These are phyloP conservation scores for Ambrosia trifida DNA, from an alignment of 129 eudicot species.

Conservation along the genomic window DNA sequence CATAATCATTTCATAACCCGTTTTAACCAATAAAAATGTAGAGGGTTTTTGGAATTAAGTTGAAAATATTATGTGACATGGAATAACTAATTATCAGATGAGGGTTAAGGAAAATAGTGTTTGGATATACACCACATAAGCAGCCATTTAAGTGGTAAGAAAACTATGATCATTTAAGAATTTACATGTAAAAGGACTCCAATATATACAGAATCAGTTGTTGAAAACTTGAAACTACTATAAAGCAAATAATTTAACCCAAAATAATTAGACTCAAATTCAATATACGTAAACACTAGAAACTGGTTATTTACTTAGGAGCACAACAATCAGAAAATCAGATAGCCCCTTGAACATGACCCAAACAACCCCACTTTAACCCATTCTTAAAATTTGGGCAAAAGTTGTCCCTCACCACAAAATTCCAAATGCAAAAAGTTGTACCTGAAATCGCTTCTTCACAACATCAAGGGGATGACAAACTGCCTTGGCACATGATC, in stretches of 20 bases:
- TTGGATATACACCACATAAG: neutral
- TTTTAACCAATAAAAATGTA: neutral
- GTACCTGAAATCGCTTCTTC: conserved; percentile 96
- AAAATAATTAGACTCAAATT: neutral
- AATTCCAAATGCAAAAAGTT: neutral
- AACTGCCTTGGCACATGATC: conserved; percentile 83
- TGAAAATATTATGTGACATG: neutral
- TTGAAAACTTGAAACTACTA: neutral
- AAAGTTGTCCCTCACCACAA: neutral
- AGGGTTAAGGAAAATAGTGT: neutral
- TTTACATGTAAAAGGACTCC: neutral
- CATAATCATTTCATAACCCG: neutral
- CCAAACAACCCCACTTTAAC: neutral
- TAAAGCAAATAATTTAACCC: neutral
- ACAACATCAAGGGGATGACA: conserved; percentile 98
- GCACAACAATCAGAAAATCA: neutral
- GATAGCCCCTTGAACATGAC: neutral
- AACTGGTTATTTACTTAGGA: neutral
- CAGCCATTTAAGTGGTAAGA: neutral
- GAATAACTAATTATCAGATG: neutral
- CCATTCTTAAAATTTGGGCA: neutral
- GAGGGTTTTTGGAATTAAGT: neutral
- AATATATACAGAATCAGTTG: neutral
- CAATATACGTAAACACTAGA: neutral
- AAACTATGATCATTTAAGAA: neutral